Percentiles rank a stretch among this genome's conserved stretches.
Conservation (phyloP, 2,329 filamentous ascomycete genomes). For the Tolypocladium sp. region DNA sequence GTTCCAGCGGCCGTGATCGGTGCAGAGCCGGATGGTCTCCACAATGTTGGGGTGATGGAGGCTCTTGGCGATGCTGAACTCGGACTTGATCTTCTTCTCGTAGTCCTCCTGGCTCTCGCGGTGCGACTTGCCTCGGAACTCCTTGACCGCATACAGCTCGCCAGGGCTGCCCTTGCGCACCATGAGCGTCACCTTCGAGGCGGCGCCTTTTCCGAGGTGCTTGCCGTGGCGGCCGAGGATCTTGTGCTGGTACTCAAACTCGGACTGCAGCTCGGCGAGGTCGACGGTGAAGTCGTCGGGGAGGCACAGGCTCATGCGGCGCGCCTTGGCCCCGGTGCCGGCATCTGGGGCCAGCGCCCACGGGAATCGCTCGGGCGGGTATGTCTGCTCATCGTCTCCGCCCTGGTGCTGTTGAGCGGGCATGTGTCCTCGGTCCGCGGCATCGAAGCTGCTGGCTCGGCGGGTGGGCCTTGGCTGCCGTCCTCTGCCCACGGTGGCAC, state of each 20-base stretch:
- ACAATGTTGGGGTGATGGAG: constrained; percentile 83
- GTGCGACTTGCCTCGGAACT: constrained; percentile 66
- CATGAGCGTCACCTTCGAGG: constrained; percentile 77
- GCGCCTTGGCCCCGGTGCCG: constrained; percentile 68
- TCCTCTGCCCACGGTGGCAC: constrained; percentile 14
- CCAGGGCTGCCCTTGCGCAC: constrained; percentile 53
- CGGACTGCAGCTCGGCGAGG: constrained; percentile 55
- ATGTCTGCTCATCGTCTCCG: constrained; percentile 16
- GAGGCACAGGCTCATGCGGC: constrained; percentile 65
- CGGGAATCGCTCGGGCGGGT: constrained; percentile 34
- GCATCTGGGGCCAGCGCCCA: constrained; percentile 57
- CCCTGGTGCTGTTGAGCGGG: constrained; percentile 7
- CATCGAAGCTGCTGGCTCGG: constrained; percentile 42
- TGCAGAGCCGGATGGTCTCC: constrained; percentile 68
- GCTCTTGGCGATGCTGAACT: constrained; percentile 81
- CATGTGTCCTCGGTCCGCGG: constrained; percentile 18
- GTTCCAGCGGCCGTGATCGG: constrained; percentile 68
- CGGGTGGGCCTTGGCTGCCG: constrained; percentile 14
- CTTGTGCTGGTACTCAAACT: constrained; percentile 63
- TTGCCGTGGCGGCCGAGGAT: constrained; percentile 65
- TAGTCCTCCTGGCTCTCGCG: constrained; percentile 67
- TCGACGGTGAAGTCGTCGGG: constrained; percentile 69
- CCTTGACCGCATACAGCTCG: constrained; percentile 77
- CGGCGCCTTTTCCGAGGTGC: constrained; percentile 72
- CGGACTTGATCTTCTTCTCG: constrained; percentile 82